A percentile compares a stretch with the other conserved stretches of the same genome.
These are phyloP conservation scores for Parathielavia hyrcaniae DNA, from an alignment of 495 filamentous ascomycete species.

Conservation along the genomic window DNA sequence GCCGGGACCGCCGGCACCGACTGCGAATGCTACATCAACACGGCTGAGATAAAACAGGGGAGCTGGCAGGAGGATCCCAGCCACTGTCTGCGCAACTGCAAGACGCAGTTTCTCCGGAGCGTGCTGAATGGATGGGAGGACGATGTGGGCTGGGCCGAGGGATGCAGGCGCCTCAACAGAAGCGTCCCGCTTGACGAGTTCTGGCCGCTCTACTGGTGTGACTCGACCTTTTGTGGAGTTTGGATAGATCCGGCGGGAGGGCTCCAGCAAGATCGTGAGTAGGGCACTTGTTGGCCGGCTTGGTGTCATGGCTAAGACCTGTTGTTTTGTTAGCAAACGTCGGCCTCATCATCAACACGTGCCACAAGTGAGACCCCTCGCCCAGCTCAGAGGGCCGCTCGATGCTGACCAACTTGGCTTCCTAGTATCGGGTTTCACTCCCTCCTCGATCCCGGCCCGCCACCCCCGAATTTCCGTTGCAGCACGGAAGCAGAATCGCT, in stretches of 20 bases:
- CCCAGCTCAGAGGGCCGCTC: not conserved
- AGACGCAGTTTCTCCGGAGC: slow-evolving; percentile 19
- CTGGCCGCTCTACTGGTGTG: slow-evolving; percentile 44
- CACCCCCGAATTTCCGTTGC: slow-evolving; percentile 24
- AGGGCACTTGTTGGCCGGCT: not conserved
- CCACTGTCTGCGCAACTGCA: slow-evolving; percentile 26
- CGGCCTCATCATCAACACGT: slow-evolving; percentile 44
- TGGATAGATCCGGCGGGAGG: slow-evolving; percentile 26
- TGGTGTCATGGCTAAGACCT: slow-evolving; percentile 22
- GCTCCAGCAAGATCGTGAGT: slow-evolving; percentile 43
- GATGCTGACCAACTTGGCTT: slow-evolving; percentile 1
- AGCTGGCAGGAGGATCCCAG: slow-evolving; percentile 8
- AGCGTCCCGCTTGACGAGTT: slow-evolving; percentile 19
- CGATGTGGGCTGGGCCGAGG: slow-evolving; percentile 15
- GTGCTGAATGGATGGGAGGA: slow-evolving; percentile 19
- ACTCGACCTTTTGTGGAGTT: slow-evolving; percentile 41
- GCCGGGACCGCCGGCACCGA: slow-evolving; percentile 12
- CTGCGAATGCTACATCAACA: slow-evolving; percentile 27
- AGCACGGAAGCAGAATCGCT: slow-evolving; percentile 8
- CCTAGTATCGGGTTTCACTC: slow-evolving; percentile 34
- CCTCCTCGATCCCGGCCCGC: slow-evolving; percentile 39
- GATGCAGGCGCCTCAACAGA: slow-evolving; percentile 22
- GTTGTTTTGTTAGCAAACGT: slow-evolving; percentile 34
- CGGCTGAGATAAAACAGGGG: slow-evolving; percentile 11
- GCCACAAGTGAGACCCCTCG: slow-evolving; percentile 37